A percentile compares a stretch with the other conserved stretches of the same genome.
These are phyloP conservation scores for Erigeron philadelphicus DNA, from an alignment of 140 eudicot genomes.

Conservation along the genomic window DNA sequence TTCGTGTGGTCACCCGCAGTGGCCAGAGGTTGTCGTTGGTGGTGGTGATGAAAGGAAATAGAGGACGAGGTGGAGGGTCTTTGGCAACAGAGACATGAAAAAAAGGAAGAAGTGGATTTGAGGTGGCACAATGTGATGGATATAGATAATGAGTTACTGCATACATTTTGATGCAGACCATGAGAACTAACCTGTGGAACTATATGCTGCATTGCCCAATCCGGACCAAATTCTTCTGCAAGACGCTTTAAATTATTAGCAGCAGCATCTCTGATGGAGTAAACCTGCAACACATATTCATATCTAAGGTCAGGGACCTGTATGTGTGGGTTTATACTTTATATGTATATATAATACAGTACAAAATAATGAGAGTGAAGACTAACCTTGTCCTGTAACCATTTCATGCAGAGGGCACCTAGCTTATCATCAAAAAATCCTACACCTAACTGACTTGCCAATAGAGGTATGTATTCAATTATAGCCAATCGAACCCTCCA, in stretches of 20 bases:
- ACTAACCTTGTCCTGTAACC: constrained; percentile 86
- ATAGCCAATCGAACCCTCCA: constrained; percentile 93
- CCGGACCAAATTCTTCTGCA: constrained; percentile 95
- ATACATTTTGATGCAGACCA: background rate
- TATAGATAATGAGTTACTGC: background rate
- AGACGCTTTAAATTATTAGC: constrained; percentile 88
- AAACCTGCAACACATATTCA: constrained; percentile 48
- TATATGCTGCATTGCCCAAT: constrained; percentile 98
- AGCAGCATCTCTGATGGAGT: constrained; percentile 94
- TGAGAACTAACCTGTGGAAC: constrained; percentile 65
- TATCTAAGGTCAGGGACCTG: constrained; percentile 5
- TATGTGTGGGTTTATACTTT: background rate
- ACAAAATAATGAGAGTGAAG: background rate
- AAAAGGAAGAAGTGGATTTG: no score
- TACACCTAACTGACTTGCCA: constrained; percentile 89
- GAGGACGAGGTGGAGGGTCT: no score
- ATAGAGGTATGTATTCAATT: constrained; percentile 76
- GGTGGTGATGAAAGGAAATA: no score
- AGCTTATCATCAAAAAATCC: constrained; percentile 90
- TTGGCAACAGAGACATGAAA: no score
- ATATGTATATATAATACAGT: background rate
- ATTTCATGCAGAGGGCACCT: constrained; percentile 91
- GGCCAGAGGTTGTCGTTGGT: no score
- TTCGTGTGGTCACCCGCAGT: no score
- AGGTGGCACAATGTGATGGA: no score